Evolutionary conservation across 2,329 filamentous ascomycete genomes (phyloP), one percentile per base, ranked within the genome.

Genomic region (Nigrospora osmanthi): DNA sequence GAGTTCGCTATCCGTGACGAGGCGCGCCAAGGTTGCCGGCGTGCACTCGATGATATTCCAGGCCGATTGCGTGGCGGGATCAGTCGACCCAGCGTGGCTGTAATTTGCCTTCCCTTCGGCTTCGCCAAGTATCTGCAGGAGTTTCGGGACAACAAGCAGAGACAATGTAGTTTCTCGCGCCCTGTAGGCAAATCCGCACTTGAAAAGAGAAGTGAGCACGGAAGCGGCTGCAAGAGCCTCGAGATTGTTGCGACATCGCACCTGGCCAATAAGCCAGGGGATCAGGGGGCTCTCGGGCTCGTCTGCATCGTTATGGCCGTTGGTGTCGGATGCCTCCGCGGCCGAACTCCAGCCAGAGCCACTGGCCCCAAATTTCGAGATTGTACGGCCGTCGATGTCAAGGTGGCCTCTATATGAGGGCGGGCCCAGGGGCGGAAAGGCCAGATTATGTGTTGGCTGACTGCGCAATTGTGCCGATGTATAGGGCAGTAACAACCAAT

Each of bases 1-100:
- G 47, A 79, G 75, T 48, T 85, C 80, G 59, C 83, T 89, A 56
- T 93, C 87, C 23, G 81, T 80, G 15, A 95, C 81, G 35, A 97
- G 72, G 38, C 83, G 80, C 14, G 89, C 87, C 44, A 97, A 71
- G 11, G 94, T 77, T 1, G 80, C 75, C 9, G 90, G 87, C 2
- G 86, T 81, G 49, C 80, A 79, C 60, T 91, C 87, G 45, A 81
- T 72, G 12, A 89, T 71, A 10, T 67, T 62, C 49, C 42, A 43
- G 41, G 33, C 48, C 44, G 17, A 17, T 17, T 35, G 15, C 7
- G 28, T 36, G 16, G 11, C 54, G 13, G 64, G 55, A 32, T 68
- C 65, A 13, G 67, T 56, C 34, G 67, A 64, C 17, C 59, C 52
- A 28, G 64, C 58, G 35, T 62, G 56, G 42, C 68, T 64, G 33